A percentile compares a stretch with the other conserved stretches of the same genome.
Conservation (phyloP, 1,284 basidiomycete genomes). For the Anthracocystis panici-leucophaei region DNA sequence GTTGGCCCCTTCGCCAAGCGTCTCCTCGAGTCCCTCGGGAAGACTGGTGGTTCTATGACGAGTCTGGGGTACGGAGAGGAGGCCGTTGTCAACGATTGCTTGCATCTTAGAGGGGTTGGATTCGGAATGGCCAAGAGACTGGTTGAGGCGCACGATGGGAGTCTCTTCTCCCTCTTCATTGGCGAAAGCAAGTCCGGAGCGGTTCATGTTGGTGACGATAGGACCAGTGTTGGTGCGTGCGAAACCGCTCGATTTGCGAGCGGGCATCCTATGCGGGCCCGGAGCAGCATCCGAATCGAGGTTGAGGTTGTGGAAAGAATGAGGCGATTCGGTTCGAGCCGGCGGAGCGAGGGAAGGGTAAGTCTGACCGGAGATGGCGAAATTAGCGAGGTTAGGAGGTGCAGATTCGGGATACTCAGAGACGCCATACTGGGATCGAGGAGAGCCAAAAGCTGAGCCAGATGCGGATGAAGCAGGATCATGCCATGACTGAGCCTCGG, state of each 20-base stretch:
- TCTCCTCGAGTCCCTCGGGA: slow-evolving; percentile 25
- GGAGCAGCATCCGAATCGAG: slow-evolving; percentile 43
- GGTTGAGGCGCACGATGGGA: slow-evolving; percentile 48
- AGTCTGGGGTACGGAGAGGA: slow-evolving; percentile 22
- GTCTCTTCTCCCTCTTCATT: slow-evolving; percentile 60
- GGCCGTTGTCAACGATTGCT: slow-evolving; percentile 22
- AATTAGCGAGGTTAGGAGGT: slow-evolving; percentile 40
- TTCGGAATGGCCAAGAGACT: slow-evolving; percentile 17
- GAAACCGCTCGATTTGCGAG: slow-evolving; percentile 47
- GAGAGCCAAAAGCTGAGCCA: slow-evolving; percentile 34
- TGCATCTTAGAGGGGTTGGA: slow-evolving; percentile 31
- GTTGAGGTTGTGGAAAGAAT: slow-evolving; percentile 38
- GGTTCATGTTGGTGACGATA: slow-evolving; percentile 57
- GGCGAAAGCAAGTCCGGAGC: slow-evolving; percentile 21
- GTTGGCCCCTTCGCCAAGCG: slow-evolving; percentile 8
- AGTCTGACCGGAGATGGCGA: slow-evolving; percentile 25
- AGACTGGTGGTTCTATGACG: slow-evolving; percentile 45
- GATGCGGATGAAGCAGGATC: slow-evolving; percentile 35
- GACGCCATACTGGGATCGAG: slow-evolving; percentile 30
- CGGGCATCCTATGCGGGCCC: slow-evolving; percentile 26
- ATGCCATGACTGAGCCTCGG: slow-evolving; percentile 44
- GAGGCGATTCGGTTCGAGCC: slow-evolving; percentile 47
- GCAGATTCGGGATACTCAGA: slow-evolving; percentile 36
- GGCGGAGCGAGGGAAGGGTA: slow-evolving; percentile 26
- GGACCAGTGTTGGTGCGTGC: slow-evolving; percentile 49